Evolutionary conservation across 1,284 basidiomycete genomes (phyloP), one percentile per base, ranked within the genome.

Genomic region (Binderoboletus segoi): DNA sequence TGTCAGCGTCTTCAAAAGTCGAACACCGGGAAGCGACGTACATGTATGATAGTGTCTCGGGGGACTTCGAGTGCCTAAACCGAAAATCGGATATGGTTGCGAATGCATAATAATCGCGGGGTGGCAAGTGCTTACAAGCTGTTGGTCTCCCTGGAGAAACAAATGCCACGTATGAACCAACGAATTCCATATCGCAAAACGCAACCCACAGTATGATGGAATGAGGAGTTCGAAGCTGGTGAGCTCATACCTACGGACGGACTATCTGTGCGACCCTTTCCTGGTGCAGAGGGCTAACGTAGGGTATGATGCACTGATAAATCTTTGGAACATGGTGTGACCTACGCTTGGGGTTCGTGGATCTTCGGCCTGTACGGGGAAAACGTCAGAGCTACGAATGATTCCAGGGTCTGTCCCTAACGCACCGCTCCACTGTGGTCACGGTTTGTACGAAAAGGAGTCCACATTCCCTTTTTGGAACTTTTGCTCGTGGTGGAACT

Each of bases 261-360:
- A 48, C 16, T 33, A 42, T 21, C 18, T 38, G 16, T 58, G n/a
- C n/a, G n/a, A n/a, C n/a, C 54, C 12, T 45, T 57, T 37, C 24
- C 52, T 23, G 21, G 49, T 13, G 24, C 13, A 45, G 56, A 45
- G 2, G 54, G 35, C 64, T 67, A 32, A 26, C 8, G 18, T 15
- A 47, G 30, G 38, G 20, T 8, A 12, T 45, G 7, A 11, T 32
- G 20, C 2, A 26, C 42, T 1, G 21, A n/a, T n/a, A n/a, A 40
- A 12, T 8, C 16, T 30, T 11, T 37, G 11, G 11, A 21, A 8
- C 37, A 38, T 3, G 3, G 44, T 13, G 30, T 16, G 24, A 50
- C 66, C 18, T 54, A 68, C 63, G 7, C n/a, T n/a, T n/a, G 32
- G 28, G 33, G 46, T 32, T 28, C 4, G 51, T 2, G 20, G 24